These are phyloP conservation scores for Yamadazyma endophytica DNA, from an alignment of 805 yeast genomes.

Conservation along the genomic window DNA sequence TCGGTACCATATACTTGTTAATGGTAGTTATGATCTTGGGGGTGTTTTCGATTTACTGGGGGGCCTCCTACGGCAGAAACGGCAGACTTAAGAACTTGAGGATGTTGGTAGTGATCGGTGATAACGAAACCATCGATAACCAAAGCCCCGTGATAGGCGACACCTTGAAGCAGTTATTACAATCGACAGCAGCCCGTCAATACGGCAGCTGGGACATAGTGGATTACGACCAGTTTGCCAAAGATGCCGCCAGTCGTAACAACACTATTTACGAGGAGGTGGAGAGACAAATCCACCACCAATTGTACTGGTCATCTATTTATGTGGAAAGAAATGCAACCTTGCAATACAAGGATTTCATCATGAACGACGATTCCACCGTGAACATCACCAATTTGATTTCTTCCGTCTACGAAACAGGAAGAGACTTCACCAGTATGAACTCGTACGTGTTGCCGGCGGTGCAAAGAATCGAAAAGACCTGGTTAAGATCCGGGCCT, in stretches of 20 bases:
- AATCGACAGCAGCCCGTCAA: constrained; percentile 16
- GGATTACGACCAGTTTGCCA: constrained; percentile 23
- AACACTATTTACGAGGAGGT: constrained; percentile 35
- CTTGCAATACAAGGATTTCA: constrained; percentile 31
- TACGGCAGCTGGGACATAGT: constrained; percentile 36
- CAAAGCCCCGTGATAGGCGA: constrained; percentile 49
- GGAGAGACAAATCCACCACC: constrained; percentile 43
- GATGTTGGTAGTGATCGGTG: constrained; percentile 36
- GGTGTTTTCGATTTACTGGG: constrained; percentile 40
- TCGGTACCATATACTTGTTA: constrained; percentile 18
- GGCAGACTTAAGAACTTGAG: constrained; percentile 26
- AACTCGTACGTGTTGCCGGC: constrained; percentile 37
- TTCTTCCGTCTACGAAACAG: constrained; percentile 53
- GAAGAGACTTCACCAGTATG: constrained; percentile 56
- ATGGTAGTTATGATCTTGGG: constrained; percentile 32
- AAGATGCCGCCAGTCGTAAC: constrained; percentile 22
- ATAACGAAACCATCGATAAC: constrained; percentile 14
- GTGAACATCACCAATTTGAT: constrained; percentile 30
- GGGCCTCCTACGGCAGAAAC: constrained; percentile 28
- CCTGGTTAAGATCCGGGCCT: constrained; percentile 23
- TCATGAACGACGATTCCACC: constrained; percentile 27
- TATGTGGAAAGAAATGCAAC: constrained; percentile 50
- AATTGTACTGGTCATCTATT: constrained; percentile 61
- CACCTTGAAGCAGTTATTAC: constrained; percentile 27
- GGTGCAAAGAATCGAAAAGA: constrained; percentile 30